Evolutionary conservation across 345 rosid genomes (phyloP), one percentile per base, ranked within the genome.

Genomic region (Gossypium herbaceum): DNA sequence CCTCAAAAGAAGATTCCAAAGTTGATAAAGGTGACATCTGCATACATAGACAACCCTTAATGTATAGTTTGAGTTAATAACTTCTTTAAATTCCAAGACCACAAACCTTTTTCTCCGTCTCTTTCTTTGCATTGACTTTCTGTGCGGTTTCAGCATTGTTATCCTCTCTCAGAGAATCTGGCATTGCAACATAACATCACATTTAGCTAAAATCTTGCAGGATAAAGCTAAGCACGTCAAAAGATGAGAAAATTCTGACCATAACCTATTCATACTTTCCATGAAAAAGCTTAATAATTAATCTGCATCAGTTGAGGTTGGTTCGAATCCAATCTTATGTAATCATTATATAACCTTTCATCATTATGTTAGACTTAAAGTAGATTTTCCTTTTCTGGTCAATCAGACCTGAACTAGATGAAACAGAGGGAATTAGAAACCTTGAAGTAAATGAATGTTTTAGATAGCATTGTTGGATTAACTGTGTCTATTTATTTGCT

Each of bases 21-120:
- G 98, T 91, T 50, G 95, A 85, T 72, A 88, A 82, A 61, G 98
- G 97, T 47, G 97, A 94, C 62, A 88, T 63, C 98, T 92, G 92
- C 90, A 88, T n/a, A 78, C 54, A 79, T 75, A 41, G 11, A 78
- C 65, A 55, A 69, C 59, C 72, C 50, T 85, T 69, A 82, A 78
- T 74, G 64, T 58, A 72, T 45, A 77, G 58, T 73, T 44, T 54
- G 17, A 39, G 65, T 20, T 13, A 66, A 19, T 22, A 27, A 73
- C 62, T 25, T 73, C 41, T 45, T 15, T 2, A 72, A 72, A 70
- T 68, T 63, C 68, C 57, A 68, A 52, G 73, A 54, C 59, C 51
- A 63, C 57, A 48, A 81, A 91, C 99, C 94, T 95, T 91, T 87
- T 74, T 88, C 65, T 86, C 96, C 13, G 54, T 8, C 71, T 93